Evolutionary conservation across 768 basidiomycete genomes (phyloP), one percentile per base, ranked within the genome.

Genomic region (Suillus tomentosus): DNA sequence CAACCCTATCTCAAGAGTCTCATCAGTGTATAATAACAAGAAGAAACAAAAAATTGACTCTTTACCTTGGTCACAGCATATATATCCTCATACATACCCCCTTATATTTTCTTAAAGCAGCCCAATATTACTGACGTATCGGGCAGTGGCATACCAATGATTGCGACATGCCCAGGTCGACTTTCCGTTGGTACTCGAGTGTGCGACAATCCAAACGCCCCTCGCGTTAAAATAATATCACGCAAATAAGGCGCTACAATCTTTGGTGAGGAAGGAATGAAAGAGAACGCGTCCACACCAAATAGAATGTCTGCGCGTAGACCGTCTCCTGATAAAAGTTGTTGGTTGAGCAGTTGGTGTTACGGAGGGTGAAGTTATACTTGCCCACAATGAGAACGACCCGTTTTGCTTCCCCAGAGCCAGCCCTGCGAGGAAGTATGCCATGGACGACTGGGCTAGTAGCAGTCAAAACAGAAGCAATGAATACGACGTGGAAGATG

Each of bases 51-150:
- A n/a, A 5, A 5, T 57, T 19, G 27, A 31, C 5, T 27, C 24
- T 79, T 69, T 78, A 84, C 92, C 82, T 92, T 92, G 24, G 90
- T 93, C 37, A 94, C 92, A 17, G 93, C 92, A 0, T 90, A 91
- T 3, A 92, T 92, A 67, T 95, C 92, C 74, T 95, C 93, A 71
- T 94, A 94, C 92, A 95, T 94, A 3, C 93, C 93, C 39, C 86
- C 86, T 88, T 61, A 45, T 22, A n/a, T 34, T 55, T 22, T 14
- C 31, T 10, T 27, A 67, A 31, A 37, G 68, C 55, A 65, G 57
- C 24, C 62, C 4, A 27, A 65, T 61, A 54, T 14, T 24, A 5
- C 24, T 51, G 15, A 39, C 3, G 47, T 19, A 36, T 54, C 19
- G 22, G 51, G 8, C 43, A 47, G 59, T 3, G 56, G 68, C 77